phyloP scores from a whole-genome alignment of 176 grass and related monocot genomes.

The Tillandsia fasciculata region DNA sequence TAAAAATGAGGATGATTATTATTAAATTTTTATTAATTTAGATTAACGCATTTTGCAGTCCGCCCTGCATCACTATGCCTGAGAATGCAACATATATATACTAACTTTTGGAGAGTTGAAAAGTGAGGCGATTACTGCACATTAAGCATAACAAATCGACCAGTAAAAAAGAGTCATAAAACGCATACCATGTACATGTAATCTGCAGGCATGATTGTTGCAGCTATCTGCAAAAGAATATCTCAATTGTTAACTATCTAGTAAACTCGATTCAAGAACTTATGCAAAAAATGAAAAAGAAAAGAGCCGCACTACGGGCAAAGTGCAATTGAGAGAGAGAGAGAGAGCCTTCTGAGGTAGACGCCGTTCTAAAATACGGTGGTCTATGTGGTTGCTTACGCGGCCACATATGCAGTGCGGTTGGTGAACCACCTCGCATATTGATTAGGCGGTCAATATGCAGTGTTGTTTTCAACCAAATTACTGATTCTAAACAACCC shows the following conservation, averaged over 20 bases:
- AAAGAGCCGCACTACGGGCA: not conserved
- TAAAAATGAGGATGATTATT: too few species aligned
- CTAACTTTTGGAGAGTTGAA: not conserved
- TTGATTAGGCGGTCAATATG: too few species aligned
- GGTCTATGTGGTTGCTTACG: too few species aligned
- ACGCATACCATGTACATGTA: slow-evolving; percentile 82
- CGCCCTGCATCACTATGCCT: too few species aligned
- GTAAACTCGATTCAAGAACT: not conserved
- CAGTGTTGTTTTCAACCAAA: too few species aligned
- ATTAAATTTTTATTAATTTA: too few species aligned
- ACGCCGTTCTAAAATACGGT: too few species aligned
- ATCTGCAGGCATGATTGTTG: slow-evolving; percentile 73
- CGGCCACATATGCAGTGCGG: too few species aligned
- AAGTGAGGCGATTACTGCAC: not conserved
- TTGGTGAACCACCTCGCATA: too few species aligned
- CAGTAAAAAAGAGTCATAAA: slow-evolving; percentile 4
- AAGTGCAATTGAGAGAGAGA: not conserved
- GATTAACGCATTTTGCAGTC: too few species aligned
- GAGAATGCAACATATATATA: not conserved
- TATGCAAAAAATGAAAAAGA: slow-evolving; percentile 2
- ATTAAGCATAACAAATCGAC: slow-evolving; percentile 1
- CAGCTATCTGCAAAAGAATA: slow-evolving; percentile 57
- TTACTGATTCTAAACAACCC: too few species aligned
- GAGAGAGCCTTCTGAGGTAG: too few species aligned
- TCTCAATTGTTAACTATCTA: slow-evolving; percentile 23